Evolutionary conservation across 2,329 filamentous ascomycete genomes (phyloP), one percentile per base, ranked within the genome.

Genomic region (Penicillium rolfsii): DNA sequence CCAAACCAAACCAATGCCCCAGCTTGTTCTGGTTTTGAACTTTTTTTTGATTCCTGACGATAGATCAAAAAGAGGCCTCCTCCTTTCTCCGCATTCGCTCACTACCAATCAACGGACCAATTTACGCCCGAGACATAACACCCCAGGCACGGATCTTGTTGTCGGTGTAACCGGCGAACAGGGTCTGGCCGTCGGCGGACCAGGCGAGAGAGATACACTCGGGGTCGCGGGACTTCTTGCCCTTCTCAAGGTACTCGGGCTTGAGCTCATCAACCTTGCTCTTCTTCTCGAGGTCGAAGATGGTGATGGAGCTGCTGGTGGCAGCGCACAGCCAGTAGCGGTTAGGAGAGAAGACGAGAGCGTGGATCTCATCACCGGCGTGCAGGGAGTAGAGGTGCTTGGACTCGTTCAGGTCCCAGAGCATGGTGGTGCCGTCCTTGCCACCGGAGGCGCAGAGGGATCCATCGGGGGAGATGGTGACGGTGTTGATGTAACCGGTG

Each of bases 211-310:
- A 92, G 77, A 99, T 89, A 83, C 94, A 98, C 89, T 98, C 94
- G 75, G 95, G 95, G 84, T 97, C 94, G 80, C 93, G 89, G 89
- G 90, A 93, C 92, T 98, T 98, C 92, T 97, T 97, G 85, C 93
- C 91, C 80, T 93, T 90, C 80, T 93, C 87, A 79, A 93, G 86
- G 86, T 95, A 96, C 82, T 99, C 95, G 73, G 94, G 94, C 90
- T 96, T 97, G 82, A 99, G 89, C 89, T 98, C 95, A 77, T 98
- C 94, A 79, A 98, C 94, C 91, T 97, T 98, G 90, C 90, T 96
- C 93, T 99, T 99, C 93, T 99, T 99, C 92, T 99, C 95, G 74
- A 99, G 89, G 80, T 99, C 95, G 85, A 99, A 99, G 88, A 99
- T 98, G 88, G 97, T 97, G 88, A 99, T 98, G 88, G 89, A 93